phyloP scores from a whole-genome alignment of 768 basidiomycete species.

The Pleurotus platypus region DNA sequence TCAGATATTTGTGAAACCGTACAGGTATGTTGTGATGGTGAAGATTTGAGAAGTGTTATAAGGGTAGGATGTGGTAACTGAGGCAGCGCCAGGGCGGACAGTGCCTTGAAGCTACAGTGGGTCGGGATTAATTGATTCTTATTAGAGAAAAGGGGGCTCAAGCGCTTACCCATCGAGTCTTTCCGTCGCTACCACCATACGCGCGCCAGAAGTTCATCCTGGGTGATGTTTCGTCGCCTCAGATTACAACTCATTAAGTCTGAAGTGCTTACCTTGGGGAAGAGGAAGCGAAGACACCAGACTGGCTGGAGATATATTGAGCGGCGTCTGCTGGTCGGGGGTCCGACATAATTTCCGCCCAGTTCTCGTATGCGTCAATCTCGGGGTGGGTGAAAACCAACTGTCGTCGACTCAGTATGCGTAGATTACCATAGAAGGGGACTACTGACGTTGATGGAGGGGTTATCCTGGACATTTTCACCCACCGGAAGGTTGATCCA shows the following conservation, averaged over 20 bases:
- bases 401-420: slow-evolving; percentile 20
- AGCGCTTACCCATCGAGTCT: slow-evolving; percentile 41
- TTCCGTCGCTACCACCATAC: slow-evolving; percentile 39
- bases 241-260: not conserved
- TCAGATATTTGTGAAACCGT: not conserved
- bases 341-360: slow-evolving; percentile 52
- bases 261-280: slow-evolving; percentile 42
- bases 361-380: slow-evolving; percentile 65
- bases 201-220: slow-evolving; percentile 65
- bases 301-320: slow-evolving; percentile 47
- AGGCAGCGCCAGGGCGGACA: slow-evolving; percentile 56
- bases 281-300: slow-evolving; percentile 54
- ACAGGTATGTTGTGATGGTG: slow-evolving; percentile 63
- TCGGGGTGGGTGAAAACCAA: slow-evolving; percentile 62
- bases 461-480: slow-evolving; percentile 54
- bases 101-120: slow-evolving; percentile 53
- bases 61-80: slow-evolving; percentile 41
- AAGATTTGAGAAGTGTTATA: slow-evolving; percentile 56
- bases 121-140: not conserved
- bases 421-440: not conserved
- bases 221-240: not conserved
- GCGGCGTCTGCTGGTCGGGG: slow-evolving; percentile 53
- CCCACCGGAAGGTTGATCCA: slow-evolving; percentile 64
- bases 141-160: too few relatives aligned
- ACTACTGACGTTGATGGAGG: slow-evolving; percentile 52